phyloP scores from a whole-genome alignment of 2,329 filamentous ascomycete species.

The Fusarium virguliforme region DNA sequence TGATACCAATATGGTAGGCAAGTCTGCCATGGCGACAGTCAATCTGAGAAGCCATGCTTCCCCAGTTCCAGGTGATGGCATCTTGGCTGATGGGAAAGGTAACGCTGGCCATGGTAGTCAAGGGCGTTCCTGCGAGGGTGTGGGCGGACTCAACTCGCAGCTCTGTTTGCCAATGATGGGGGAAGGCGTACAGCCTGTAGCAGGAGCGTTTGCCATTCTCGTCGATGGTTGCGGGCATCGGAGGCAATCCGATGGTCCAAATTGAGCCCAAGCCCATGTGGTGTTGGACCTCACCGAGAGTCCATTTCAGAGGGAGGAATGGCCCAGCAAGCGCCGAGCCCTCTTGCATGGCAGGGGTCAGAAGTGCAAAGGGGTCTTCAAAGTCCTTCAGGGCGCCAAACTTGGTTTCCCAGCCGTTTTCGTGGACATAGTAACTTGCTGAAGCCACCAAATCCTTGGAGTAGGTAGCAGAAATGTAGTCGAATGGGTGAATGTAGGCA shows the following conservation, averaged over 20 bases:
- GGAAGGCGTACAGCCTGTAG: background rate
- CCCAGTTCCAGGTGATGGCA: background rate
- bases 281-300: background rate
- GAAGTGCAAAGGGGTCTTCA: background rate
- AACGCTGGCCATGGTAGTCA: background rate
- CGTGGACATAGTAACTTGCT: background rate
- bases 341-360: slow-evolving; percentile 22
- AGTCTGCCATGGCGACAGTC: too few species aligned
- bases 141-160: background rate
- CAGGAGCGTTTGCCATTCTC: too few species aligned
- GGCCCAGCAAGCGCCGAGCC: slow-evolving; percentile 3
- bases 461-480: slow-evolving; percentile 6
- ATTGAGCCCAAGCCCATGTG: background rate
- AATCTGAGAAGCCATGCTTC: background rate
- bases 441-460: background rate
- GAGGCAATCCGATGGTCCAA: background rate
- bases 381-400: background rate
- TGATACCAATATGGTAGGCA: background rate
- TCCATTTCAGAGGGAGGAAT: background rate
- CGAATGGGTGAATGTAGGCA: slow-evolving; percentile 7
- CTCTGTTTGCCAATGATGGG: background rate
- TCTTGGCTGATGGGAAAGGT: background rate
- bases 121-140: background rate
- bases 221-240: background rate
- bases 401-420: background rate